These are phyloP conservation scores for Wickerhamiella vanderwaltii DNA, from an alignment of 805 yeast species.

Conservation along the genomic window DNA sequence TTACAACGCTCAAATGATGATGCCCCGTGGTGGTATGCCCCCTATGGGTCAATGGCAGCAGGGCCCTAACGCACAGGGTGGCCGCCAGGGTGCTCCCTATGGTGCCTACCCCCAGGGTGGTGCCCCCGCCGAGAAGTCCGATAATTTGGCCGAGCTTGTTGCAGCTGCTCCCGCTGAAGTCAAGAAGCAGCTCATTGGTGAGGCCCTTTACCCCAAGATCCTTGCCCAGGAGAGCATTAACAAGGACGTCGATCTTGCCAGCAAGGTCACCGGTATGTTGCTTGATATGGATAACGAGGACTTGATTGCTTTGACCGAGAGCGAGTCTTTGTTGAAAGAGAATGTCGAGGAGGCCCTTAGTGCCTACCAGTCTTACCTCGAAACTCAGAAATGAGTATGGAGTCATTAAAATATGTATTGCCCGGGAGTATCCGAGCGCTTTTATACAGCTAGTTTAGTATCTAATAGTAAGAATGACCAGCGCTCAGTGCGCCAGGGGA, in stretches of 20 bases:
- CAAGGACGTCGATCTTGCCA: constrained; percentile 87
- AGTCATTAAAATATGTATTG: neutral
- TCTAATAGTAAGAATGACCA: too few relatives aligned
- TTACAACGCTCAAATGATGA: constrained; percentile 28
- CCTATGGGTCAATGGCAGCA: constrained; percentile 31
- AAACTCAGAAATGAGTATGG: constrained; percentile 29
- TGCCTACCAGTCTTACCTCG: constrained; percentile 87
- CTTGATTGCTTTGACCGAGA: constrained; percentile 76
- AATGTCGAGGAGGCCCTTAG: constrained; percentile 89
- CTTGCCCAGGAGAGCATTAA: constrained; percentile 74
- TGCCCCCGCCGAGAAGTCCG: constrained; percentile 22
- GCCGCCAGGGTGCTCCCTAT: constrained; percentile 22
- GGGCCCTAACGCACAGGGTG: constrained; percentile 37
- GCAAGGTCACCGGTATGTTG: constrained; percentile 98
- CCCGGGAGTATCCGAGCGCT: too few relatives aligned
- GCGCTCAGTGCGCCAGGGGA: too few relatives aligned
- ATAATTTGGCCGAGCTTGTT: constrained; percentile 52
- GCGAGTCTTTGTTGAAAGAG: constrained; percentile 76
- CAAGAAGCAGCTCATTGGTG: constrained; percentile 96
- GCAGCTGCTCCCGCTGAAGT: constrained; percentile 57
- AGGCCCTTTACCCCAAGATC: constrained; percentile 85
- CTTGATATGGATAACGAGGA: constrained; percentile 88
- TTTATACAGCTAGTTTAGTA: too few relatives aligned
- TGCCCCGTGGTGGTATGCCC: constrained; percentile 28
- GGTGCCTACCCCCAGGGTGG: constrained; percentile 17